Evolutionary conservation across 2,329 filamentous ascomycete species (phyloP), one percentile per base, ranked within the genome.

Genomic region (Penicillium sp.): DNA sequence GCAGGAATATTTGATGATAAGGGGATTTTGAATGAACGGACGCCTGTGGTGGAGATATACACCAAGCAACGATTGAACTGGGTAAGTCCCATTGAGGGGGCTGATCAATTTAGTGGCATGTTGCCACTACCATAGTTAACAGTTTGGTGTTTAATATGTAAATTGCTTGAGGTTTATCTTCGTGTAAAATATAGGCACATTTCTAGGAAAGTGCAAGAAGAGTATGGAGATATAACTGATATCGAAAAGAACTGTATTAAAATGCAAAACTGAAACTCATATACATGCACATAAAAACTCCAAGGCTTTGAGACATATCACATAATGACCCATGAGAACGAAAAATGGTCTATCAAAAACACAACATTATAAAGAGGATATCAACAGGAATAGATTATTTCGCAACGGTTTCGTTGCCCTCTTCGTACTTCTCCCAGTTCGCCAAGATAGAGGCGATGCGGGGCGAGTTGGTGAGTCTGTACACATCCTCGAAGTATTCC

Each of bases 401-500:
- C 10, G 69, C 49, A 43, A 54, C 50, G 37, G 52, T 57, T 55
- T 71, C 70, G 54, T 58, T 68, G 31, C 64, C 74, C 58, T 78
- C 77, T 63, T 81, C 78, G 73, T 89, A 91, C 76, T 86, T 88
- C 50, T 91, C 89, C 89, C 89, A 91, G 81, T 97, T 96, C 66
- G 91, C 90, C 74, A 97, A 76, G 59, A 81, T 77, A 60, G 79
- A 74, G 33, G 78, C 79, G 62, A 81, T 78, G 41, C 78, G 81
- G 45, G 86, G 86, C 21, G 82, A 85, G 80, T 95, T 97, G 54
- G 94, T 99, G 74, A 99, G 80, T 69, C 87, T 86, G 81, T 97
- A 97, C 50, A 99, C 95, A 73, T 97, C 94, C 84, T 99, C 93
- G 78, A 99, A 99, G 81, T 99, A 99, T 81, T 97, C 94, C 84